A percentile compares a stretch with the other conserved stretches of the same genome.
These are phyloP conservation scores for Morella rubra DNA, from an alignment of 306 rosid species.

Conservation along the genomic window DNA sequence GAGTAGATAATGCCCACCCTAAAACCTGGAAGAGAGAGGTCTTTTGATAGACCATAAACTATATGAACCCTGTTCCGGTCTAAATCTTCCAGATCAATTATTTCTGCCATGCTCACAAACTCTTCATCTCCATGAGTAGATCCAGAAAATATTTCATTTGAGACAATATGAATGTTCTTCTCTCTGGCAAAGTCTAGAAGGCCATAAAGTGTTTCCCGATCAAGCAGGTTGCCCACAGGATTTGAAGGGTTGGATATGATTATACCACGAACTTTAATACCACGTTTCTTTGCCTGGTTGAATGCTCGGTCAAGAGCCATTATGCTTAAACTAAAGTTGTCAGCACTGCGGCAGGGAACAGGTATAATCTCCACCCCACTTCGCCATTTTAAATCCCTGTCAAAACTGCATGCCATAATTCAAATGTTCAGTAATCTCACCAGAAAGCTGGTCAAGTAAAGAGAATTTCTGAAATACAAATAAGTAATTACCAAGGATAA, in stretches of 20 bases:
- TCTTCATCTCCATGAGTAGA: slow-evolving; percentile 50
- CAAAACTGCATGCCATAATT: slow-evolving; percentile 62
- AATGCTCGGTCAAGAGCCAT: slow-evolving; percentile 71
- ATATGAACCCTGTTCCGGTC: slow-evolving; percentile 81
- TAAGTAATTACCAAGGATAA: slow-evolving; percentile 63
- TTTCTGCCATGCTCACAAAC: slow-evolving; percentile 83
- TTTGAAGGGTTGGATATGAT: slow-evolving; percentile 77
- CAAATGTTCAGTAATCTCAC: slow-evolving; percentile 31
- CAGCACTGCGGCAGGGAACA: slow-evolving; percentile 82
- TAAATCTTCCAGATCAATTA: slow-evolving; percentile 58
- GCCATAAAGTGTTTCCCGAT: slow-evolving; percentile 56
- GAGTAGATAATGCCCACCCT: slow-evolving; percentile 74
- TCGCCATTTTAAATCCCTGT: slow-evolving; percentile 71
- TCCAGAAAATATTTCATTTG: slow-evolving; percentile 67
- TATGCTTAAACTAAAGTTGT: slow-evolving; percentile 59
- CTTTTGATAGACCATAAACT: slow-evolving; percentile 71
- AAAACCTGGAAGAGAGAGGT: slow-evolving; percentile 77
- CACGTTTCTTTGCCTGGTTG: slow-evolving; percentile 85
- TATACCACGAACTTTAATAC: slow-evolving; percentile 77
- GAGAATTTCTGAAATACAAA: slow-evolving; percentile 24
- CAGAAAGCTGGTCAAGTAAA: slow-evolving; percentile 6
- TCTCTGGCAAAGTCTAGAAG: slow-evolving; percentile 88
- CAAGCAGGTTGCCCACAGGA: slow-evolving; percentile 67
- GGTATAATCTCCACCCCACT: slow-evolving; percentile 73
- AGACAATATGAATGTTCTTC: slow-evolving; percentile 87